Evolutionary conservation across 2,329 filamentous ascomycete species (phyloP).

Genomic region (Penicillium janthinellum): DNA sequence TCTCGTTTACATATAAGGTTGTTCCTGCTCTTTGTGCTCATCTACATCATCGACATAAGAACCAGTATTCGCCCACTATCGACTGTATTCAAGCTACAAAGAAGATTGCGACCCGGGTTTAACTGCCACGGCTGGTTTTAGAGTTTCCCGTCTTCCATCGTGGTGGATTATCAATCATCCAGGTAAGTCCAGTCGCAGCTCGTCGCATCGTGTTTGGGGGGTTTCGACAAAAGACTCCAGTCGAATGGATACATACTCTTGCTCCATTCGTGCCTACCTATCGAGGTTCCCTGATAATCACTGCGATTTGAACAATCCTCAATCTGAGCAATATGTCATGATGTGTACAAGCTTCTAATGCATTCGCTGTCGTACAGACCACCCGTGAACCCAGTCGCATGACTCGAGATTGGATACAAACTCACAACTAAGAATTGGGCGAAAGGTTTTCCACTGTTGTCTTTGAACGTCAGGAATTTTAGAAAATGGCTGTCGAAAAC

Average conservation of each 20-base stretch:
- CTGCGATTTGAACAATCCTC: neutral
- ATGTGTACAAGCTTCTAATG: neutral
- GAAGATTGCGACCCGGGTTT: neutral
- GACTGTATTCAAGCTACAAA: neutral
- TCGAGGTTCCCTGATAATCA: neutral
- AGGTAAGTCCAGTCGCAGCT: neutral
- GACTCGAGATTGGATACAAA: neutral
- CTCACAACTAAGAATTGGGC: neutral
- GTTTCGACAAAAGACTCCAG: neutral
- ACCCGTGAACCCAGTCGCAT: neutral
- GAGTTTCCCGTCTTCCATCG: neutral
- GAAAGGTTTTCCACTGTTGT: neutral
- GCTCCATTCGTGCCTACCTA: neutral
- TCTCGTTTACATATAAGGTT: neutral
- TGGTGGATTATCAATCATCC: neutral
- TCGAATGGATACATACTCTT: neutral
- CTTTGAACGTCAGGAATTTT: neutral
- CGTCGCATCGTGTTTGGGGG: neutral
- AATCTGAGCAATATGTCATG: neutral
- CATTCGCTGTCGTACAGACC: neutral
- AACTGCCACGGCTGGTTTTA: neutral
- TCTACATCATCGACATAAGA: neutral
- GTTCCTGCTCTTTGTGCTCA: too few species aligned
- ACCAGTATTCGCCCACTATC: neutral
- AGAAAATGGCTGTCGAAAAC: slow-evolving; percentile 1